phyloP scores from a whole-genome alignment of 768 basidiomycete genomes.

The Sporobolomyces pararoseus region DNA sequence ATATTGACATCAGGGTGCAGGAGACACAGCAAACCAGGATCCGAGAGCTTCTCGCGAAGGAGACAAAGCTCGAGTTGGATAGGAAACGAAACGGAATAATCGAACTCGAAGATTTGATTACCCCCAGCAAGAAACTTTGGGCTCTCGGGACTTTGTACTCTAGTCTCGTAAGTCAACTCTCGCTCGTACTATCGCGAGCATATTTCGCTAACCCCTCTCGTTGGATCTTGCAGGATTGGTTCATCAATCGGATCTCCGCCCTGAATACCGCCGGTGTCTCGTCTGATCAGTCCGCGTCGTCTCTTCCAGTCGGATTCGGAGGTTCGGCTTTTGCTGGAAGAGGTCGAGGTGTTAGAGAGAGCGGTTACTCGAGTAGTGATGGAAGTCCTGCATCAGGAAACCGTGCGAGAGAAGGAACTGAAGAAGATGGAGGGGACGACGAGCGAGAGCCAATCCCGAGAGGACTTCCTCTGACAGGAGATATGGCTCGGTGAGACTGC shows the following conservation, averaged over 20 bases:
- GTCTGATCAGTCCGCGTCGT: neutral
- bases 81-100: slow-evolving; percentile 61
- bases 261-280: slow-evolving; percentile 57
- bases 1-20: neutral
- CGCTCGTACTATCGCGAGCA: too few species aligned
- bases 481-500: slow-evolving; percentile 83
- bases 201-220: too few species aligned
- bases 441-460: neutral
- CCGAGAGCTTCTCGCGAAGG: slow-evolving; percentile 64
- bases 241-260: slow-evolving; percentile 64
- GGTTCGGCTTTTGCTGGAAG: slow-evolving; percentile 1
- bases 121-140: slow-evolving; percentile 66
- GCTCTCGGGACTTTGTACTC: slow-evolving; percentile 74
- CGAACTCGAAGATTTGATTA: slow-evolving; percentile 63
- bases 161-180: slow-evolving; percentile 64
- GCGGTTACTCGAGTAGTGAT: slow-evolving; percentile 28
- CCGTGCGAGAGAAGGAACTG: neutral
- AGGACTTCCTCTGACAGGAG: slow-evolving; percentile 71
- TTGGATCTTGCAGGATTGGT: slow-evolving; percentile 65
- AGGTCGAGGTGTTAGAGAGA: slow-evolving; percentile 16
- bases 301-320: neutral
- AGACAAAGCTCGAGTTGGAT: slow-evolving; percentile 71
- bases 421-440: slow-evolving; percentile 2
- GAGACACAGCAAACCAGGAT: slow-evolving; percentile 8
- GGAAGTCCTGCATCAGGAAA: neutral